Conservation (phyloP, 1,284 basidiomycete genomes). For the Cryptococcus wingfieldii region DNA sequence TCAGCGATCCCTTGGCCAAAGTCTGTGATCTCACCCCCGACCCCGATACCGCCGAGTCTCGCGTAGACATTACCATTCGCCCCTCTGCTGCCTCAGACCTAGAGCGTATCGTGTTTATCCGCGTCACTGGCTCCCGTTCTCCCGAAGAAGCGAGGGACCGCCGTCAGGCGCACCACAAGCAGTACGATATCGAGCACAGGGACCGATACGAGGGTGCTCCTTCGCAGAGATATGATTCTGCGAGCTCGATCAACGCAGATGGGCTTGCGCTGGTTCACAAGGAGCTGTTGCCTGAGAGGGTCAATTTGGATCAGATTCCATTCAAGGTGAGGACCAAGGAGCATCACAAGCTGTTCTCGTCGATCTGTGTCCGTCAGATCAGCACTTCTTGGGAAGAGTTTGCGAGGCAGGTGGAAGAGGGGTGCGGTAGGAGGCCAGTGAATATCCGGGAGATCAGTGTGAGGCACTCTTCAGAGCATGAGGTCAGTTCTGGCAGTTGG, state of each 20-base stretch:
- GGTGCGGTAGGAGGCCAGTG: slow-evolving; percentile 9
- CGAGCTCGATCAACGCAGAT: not conserved
- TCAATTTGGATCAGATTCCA: not conserved
- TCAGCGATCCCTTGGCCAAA: slow-evolving; percentile 19
- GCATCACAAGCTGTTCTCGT: not conserved
- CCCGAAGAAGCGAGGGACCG: slow-evolving; percentile 13
- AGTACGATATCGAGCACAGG: not conserved
- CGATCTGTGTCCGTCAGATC: not conserved
- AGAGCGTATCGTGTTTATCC: slow-evolving; percentile 22
- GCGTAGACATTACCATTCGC: slow-evolving; percentile 14
- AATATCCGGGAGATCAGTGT: slow-evolving; percentile 16
- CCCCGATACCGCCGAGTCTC: not conserved
- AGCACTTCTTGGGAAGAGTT: not conserved
- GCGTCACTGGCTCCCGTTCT: slow-evolving; percentile 21
- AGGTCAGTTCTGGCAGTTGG: slow-evolving; percentile 15
- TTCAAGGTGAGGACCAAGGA: not conserved
- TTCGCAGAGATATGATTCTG: no score
- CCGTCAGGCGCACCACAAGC: not conserved
- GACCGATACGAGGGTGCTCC: not conserved
- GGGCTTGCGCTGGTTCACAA: not conserved
- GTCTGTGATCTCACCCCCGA: slow-evolving; percentile 13
- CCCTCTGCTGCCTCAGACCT: slow-evolving; percentile 2
- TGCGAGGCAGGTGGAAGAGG: not conserved
- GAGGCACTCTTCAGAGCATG: slow-evolving; percentile 19
- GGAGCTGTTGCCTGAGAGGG: not conserved